Base-by-base conservation (phyloP, 768 basidiomycete genomes). In the Coprinopsis marcescibilis region DNA sequence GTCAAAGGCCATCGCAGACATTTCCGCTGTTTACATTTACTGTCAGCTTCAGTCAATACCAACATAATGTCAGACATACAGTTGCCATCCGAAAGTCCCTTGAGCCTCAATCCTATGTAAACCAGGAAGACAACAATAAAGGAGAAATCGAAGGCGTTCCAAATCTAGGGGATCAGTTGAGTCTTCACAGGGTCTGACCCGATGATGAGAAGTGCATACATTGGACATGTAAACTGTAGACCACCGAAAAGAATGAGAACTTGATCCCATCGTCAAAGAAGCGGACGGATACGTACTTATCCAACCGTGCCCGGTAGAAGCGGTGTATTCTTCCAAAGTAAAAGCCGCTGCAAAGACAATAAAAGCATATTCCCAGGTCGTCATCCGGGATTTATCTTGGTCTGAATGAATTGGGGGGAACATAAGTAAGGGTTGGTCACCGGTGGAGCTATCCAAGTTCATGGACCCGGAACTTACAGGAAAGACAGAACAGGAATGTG, bases 291-390 rank as follows among this genome's bases (percentile, higher is more conserved):
- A 45, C 89, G 66, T 57, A 90, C 89, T 82, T 36, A 77, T 75
- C 88, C 87, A 92, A 20, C 92, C 90, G 57, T 93, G 82, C 61
- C 93, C 89, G 41, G 79, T 88, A 1, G 85, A 78, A 3, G 89
- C 79, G 0, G 91, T 90, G 60, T 94, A 93, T 63, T 95, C 92
- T 50, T 88, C 87, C 30, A 96, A 62, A 3, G 83, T 68, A 54
- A 95, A 92, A 1, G 90, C 90, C 3, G 72, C 65, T 0, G 82
- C 83, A 54, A 90, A 83, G 11, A 92, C 55, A 40, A 90, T 75
- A 59, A 94, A 94, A 8, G 80, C 65, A 15, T 70, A 59, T 59
- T 96, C 93, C 70, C 82, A 85, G 5, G 63, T 53, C 21, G 78
- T 80, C 40, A 85, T 51, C 8, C 62, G 55, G 0, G 72, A 56